phyloP scores from a whole-genome alignment of 495 filamentous ascomycete genomes.

The Apodospora peruviana region DNA sequence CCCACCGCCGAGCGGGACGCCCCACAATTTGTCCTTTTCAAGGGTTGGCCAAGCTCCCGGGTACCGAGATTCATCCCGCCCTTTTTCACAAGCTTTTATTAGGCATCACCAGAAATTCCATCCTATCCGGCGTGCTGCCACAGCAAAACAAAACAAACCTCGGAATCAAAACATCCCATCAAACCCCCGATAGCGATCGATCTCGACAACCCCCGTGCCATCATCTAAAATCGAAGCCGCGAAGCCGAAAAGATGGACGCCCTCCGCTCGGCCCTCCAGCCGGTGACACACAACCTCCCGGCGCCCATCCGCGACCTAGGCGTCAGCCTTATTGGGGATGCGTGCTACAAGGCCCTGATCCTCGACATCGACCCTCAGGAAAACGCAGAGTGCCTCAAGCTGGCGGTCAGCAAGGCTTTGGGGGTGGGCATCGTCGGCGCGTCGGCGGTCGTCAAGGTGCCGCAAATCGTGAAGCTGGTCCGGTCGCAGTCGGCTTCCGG shows the following conservation, averaged over 20 bases:
- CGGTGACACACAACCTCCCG: conserved; percentile 75
- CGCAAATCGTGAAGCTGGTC: conserved; percentile 88
- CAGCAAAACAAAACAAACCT: no score
- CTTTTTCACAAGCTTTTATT: no score
- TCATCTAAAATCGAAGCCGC: no score
- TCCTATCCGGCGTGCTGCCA: no score
- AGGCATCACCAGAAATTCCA: no score
- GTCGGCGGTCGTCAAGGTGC: conserved; percentile 87
- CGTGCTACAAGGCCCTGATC: conserved; percentile 78
- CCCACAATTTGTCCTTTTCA: no score
- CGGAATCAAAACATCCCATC: no score
- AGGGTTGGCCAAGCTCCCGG: no score
- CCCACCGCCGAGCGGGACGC: no score
- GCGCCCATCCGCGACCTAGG: conserved; percentile 68
- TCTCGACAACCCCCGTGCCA: no score
- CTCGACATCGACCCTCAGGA: conserved; percentile 73
- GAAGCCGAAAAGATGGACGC: conserved; percentile 51
- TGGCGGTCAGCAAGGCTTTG: conserved; percentile 84
- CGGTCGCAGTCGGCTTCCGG: conserved; percentile 71
- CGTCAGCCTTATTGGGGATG: conserved; percentile 69
- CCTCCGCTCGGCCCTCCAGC: conserved; percentile 63
- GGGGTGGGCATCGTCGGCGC: conserved; percentile 88
- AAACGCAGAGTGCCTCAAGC: conserved; percentile 70
- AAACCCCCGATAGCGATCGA: no score
- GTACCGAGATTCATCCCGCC: no score